Evolutionary conservation across 2,329 filamentous ascomycete species (phyloP).

Genomic region (Teratosphaeria nubilosa): DNA sequence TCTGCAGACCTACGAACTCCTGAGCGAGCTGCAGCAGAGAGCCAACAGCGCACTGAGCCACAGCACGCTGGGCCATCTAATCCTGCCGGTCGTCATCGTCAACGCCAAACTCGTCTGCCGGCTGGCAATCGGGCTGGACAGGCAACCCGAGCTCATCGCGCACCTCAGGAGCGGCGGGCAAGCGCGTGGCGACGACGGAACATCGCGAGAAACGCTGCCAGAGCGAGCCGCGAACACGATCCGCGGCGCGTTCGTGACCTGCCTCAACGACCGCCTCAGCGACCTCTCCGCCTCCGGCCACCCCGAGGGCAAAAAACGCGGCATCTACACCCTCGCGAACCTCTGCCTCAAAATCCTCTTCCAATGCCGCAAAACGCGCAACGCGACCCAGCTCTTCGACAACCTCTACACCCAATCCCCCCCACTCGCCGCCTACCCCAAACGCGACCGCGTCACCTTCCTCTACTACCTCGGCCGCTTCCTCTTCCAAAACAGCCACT

Average conservation of each 20-base stretch:
- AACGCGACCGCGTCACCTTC: constrained; percentile 79
- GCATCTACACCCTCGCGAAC: constrained; percentile 87
- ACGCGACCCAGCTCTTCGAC: constrained; percentile 78
- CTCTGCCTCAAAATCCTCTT: constrained; percentile 81
- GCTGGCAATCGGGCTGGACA: constrained; percentile 75
- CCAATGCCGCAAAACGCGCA: constrained; percentile 72
- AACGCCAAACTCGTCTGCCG: constrained; percentile 71
- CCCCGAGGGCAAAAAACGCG: constrained; percentile 74
- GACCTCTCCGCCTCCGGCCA: constrained; percentile 44
- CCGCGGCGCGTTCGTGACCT: constrained; percentile 83
- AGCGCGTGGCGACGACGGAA: constrained; percentile 44
- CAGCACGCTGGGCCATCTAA: constrained; percentile 65
- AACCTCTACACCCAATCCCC: constrained; percentile 79
- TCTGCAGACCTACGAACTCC: constrained; percentile 61
- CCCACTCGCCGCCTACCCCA: constrained; percentile 70
- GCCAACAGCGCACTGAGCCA: constrained; percentile 75
- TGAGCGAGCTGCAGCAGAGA: constrained; percentile 68
- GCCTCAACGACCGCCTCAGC: constrained; percentile 67
- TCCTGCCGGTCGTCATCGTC: constrained; percentile 74
- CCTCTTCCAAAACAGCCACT: constrained; percentile 76
- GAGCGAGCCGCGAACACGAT: constrained; percentile 83
- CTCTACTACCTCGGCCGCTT: constrained; percentile 91
- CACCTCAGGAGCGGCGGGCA: constrained; percentile 37
- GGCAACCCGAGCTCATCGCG: constrained; percentile 64
- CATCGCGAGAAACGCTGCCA: constrained; percentile 66